phyloP scores from a whole-genome alignment of 768 basidiomycete genomes.

The Agaricus bisporus region DNA sequence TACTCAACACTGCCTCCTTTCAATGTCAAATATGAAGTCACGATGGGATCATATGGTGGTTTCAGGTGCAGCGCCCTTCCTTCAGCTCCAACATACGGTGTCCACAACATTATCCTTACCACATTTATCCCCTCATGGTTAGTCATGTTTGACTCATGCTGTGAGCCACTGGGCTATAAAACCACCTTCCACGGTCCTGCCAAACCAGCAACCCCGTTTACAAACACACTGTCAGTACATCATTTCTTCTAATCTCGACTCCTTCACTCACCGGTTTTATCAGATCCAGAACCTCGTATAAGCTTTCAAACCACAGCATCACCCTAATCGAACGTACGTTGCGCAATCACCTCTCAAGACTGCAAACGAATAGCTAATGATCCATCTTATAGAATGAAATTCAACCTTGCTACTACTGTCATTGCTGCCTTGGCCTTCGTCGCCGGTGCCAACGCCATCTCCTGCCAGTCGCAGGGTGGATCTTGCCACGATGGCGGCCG shows the following conservation, averaged over 20 bases:
- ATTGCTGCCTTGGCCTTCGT: neutral
- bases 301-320: neutral
- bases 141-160: neutral
- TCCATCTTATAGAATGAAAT: neutral
- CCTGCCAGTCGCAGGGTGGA: neutral
- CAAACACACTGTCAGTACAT: neutral
- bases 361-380: no score
- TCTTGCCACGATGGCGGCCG: neutral
- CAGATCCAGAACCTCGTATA: neutral
- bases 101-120: neutral
- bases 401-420: neutral
- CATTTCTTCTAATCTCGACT: neutral
- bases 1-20: no score
- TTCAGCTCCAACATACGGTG: neutral
- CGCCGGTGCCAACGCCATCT: neutral
- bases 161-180: neutral
- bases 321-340: no score
- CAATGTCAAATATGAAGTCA: no score
- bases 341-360: no score
- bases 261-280: neutral
- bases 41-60: neutral
- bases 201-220: neutral
- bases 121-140: neutral
- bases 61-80: neutral
- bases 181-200: neutral